phyloP scores from a whole-genome alignment of 345 rosid species.

The Eucalyptus melliodora region DNA sequence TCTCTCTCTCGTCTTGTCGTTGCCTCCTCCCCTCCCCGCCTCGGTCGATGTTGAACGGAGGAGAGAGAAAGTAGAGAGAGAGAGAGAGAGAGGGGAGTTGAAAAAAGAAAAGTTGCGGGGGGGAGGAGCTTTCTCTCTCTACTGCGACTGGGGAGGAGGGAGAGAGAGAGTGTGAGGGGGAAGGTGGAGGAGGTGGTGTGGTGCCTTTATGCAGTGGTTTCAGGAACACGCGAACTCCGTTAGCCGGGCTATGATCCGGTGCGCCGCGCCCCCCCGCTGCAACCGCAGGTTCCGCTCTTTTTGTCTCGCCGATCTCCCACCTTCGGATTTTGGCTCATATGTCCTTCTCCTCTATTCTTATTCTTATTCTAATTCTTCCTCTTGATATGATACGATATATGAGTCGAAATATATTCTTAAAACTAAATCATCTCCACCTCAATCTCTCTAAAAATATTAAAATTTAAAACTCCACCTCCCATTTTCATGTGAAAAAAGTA shows the following conservation, averaged over 20 bases:
- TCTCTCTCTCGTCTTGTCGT: background rate
- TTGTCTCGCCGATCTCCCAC: background rate
- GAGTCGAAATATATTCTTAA: too few relatives aligned
- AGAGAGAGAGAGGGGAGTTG: too few relatives aligned
- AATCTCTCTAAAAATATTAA: accelerated
- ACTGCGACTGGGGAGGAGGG: background rate
- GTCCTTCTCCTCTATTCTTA: too few relatives aligned
- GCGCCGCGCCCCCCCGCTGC: background rate
- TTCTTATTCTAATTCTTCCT: too few relatives aligned
- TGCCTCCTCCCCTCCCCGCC: background rate
- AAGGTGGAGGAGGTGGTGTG: background rate
- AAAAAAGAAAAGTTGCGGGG: background rate
- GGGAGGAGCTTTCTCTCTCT: background rate
- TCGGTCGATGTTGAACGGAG: background rate
- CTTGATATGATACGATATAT: accelerated
- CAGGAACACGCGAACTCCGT: constrained; percentile 30
- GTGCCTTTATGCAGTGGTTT: constrained; percentile 19
- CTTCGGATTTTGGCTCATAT: background rate
- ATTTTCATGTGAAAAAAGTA: accelerated
- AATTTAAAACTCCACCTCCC: accelerated
- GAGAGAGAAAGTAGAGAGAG: background rate
- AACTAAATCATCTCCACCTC: accelerated
- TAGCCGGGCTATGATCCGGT: constrained; percentile 4
- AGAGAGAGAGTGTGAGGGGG: background rate
- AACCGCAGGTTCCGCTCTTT: background rate